Base-by-base conservation (phyloP, 257 asterid genomes). In the Coffea canephora region DNA sequence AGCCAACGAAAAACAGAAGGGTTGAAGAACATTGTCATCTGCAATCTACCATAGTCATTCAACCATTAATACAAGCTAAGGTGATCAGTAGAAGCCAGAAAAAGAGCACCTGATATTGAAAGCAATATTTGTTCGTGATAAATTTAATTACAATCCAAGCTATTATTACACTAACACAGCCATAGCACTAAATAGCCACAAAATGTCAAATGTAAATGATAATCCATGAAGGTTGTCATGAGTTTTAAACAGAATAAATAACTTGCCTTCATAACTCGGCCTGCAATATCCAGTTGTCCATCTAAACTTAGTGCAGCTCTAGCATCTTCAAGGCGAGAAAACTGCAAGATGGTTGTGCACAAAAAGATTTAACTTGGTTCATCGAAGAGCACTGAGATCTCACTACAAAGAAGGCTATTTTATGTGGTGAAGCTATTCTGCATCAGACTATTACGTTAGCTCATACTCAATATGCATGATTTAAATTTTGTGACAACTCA, bases 281-380 rank as follows among this genome's bases (percentile, higher is more conserved):
- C 96, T 19, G 90, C 94, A 77, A 91, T 88, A 82, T 90, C 94
- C 82, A 91, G 86, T 78, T 90, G 88, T 69, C 94, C 94, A 81
- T 91, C 86, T 59, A 91, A 82, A 86, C 85, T 90, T 82, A 85
- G 91, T 73, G 96, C 93, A 74, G 94, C 91, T 81, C 86, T 87
- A 74, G 94, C 89, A 86, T 90, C 91, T 81, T 91, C 96, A 77
- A 87, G 88, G 10, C 90, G 91, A 76, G 91, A 88, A 87, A 87
- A 90, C 96, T 91, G 93, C 83, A 48, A 68, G 41, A 78, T 34
- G 45, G 3, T 55, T 6, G 15, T 23, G 59, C 43, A 21, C 3
- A 14, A 23, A 34, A 9, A 74, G 18, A 74, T 55, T 25, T 34
- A 39, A 74, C 55, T 15, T 3, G 9, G 48, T 18, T 39, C 23